Percentiles rank a stretch among this genome's conserved stretches.
phyloP scores from a whole-genome alignment of 345 rosid species.

The Fremontodendron californicum region DNA sequence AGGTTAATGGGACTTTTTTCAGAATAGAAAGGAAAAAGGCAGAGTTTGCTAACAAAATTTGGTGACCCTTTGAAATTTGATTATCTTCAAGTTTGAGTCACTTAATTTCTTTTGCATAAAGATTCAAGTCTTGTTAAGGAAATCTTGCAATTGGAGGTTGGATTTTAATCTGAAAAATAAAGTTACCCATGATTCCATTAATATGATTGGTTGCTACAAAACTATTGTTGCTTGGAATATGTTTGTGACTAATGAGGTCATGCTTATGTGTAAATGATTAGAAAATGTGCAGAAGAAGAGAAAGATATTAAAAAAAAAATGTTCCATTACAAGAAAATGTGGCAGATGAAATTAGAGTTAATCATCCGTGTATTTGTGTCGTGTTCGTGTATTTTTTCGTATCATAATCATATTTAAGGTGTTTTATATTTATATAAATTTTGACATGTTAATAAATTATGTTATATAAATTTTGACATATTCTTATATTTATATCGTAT shows the following conservation, averaged over 20 bases:
- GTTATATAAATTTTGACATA: too few relatives aligned
- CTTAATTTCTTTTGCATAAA: not conserved
- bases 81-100: not conserved
- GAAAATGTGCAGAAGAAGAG: not conserved
- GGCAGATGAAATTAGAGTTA: not conserved
- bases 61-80: not conserved
- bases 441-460: too few relatives aligned
- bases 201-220: not conserved
- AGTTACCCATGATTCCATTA: not conserved
- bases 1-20: not conserved
- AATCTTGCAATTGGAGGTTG: not conserved
- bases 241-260: not conserved
- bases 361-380: too few relatives aligned
- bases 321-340: not conserved
- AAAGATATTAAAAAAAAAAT: not conserved
- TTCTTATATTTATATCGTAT: too few relatives aligned
- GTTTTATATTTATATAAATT: too few relatives aligned
- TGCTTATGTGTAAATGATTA: not conserved
- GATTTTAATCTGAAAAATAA: not conserved
- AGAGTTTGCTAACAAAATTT: not conserved
- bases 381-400: too few relatives aligned
- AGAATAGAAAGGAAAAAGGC: not conserved
- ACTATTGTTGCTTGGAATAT: not conserved
- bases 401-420: too few relatives aligned
- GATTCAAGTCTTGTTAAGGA: not conserved